Conservation (phyloP, 176 grass and related monocot species). For the Oryza meyeriana region DNA sequence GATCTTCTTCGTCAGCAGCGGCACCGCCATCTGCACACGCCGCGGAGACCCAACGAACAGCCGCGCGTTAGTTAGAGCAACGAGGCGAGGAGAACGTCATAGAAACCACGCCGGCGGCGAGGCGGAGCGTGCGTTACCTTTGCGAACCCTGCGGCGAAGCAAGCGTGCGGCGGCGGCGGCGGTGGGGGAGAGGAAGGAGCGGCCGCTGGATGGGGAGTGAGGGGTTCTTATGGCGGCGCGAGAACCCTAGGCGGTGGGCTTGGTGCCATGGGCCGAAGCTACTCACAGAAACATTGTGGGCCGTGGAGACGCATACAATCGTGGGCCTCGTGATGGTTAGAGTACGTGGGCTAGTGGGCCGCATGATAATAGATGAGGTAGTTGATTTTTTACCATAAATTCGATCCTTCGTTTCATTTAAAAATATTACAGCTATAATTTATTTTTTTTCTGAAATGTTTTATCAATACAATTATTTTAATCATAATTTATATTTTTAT, state of each 20-base stretch:
- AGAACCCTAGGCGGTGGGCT: background rate
- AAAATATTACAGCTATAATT: too few relatives aligned
- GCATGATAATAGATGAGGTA: too few relatives aligned
- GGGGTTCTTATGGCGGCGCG: background rate
- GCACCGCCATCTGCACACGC: constrained; percentile 56
- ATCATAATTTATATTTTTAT: too few relatives aligned
- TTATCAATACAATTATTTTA: too few relatives aligned
- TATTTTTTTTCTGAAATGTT: too few relatives aligned
- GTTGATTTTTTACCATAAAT: too few relatives aligned
- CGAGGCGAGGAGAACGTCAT: too few relatives aligned
- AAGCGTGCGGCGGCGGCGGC: background rate
- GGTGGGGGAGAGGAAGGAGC: background rate
- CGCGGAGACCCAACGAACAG: background rate
- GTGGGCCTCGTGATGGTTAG: background rate
- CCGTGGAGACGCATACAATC: too few relatives aligned
- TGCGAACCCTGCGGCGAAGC: constrained; percentile 10
- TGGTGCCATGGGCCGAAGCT: background rate
- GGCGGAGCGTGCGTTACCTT: background rate
- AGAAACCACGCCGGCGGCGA: background rate
- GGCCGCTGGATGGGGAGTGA: background rate
- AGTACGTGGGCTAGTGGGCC: background rate
- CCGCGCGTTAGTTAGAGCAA: background rate
- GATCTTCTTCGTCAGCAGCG: constrained; percentile 63
- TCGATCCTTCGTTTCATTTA: too few relatives aligned
- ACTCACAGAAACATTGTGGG: background rate